These are phyloP conservation scores for Tuber aestivum DNA, from an alignment of 495 filamentous ascomycete species.

Conservation along the genomic window DNA sequence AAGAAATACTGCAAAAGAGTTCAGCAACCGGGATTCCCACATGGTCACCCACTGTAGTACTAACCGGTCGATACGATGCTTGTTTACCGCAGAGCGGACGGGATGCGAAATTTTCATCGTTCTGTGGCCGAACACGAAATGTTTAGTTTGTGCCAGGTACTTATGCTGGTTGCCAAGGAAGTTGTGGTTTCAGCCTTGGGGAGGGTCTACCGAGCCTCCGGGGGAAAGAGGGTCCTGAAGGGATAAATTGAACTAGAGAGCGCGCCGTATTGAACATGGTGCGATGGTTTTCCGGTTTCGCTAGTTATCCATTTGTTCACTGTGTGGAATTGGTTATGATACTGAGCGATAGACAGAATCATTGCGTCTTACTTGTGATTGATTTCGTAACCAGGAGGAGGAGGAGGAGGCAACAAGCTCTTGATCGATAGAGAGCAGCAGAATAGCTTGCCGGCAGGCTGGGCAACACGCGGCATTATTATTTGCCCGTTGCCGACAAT, in stretches of 20 bases:
- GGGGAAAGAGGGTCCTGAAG: too few relatives aligned
- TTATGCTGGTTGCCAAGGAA: not conserved
- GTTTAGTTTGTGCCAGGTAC: not conserved
- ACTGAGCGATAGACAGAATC: not conserved
- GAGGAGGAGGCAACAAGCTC: too few relatives aligned
- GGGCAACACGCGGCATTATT: too few relatives aligned
- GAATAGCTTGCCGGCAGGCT: too few relatives aligned
- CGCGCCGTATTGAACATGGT: too few relatives aligned
- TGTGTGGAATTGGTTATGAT: not conserved
- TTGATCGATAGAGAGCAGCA: too few relatives aligned
- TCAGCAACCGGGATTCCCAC: conserved; percentile 2
- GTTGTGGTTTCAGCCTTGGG: not conserved
- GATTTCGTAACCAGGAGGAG: too few relatives aligned
- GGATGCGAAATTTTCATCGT: conserved; percentile 4
- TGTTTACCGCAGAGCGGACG: conserved; percentile 5
- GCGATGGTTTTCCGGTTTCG: not conserved
- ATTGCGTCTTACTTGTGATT: not conserved
- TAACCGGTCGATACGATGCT: conserved; percentile 5
- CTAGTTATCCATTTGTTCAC: not conserved
- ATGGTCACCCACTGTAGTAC: conserved; percentile 5
- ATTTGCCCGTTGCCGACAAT: too few relatives aligned
- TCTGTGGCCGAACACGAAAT: not conserved
- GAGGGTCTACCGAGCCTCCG: too few relatives aligned
- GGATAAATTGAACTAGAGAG: too few relatives aligned
- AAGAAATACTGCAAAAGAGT: not conserved